Percentiles rank a stretch among this genome's conserved stretches.
Conservation (phyloP, 441 rosid genomes). For the Capsella rubella region DNA sequence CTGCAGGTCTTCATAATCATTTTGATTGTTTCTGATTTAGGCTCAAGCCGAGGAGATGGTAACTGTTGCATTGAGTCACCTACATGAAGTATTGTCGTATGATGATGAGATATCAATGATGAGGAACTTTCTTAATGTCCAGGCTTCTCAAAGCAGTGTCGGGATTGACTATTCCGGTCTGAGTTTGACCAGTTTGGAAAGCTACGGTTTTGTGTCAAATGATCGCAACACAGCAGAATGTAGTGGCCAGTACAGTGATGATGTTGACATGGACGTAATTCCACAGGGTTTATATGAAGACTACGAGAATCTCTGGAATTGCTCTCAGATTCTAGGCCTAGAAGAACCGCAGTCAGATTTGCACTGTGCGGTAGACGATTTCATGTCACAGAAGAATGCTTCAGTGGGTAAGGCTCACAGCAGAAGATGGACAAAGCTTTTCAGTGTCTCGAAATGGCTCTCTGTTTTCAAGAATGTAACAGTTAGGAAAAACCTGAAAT, state of each 20-base stretch:
- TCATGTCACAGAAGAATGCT: conserved; percentile 50
- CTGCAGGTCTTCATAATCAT: background rate
- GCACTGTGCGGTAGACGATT: conserved; percentile 62
- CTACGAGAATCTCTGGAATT: conserved; percentile 66
- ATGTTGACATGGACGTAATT: conserved; percentile 60
- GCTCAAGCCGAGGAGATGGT: conserved; percentile 75
- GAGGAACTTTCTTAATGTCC: conserved; percentile 52
- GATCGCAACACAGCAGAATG: conserved; percentile 60
- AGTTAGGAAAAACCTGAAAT: conserved; percentile 47
- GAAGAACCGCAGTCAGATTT: conserved; percentile 66
- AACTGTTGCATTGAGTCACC: conserved; percentile 67
- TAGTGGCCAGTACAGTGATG: conserved; percentile 59
- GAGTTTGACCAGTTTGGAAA: conserved; percentile 62
- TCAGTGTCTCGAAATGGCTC: conserved; percentile 83
- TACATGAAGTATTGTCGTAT: conserved; percentile 64
- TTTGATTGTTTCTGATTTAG: conserved; percentile 48
- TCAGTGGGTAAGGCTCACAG: conserved; percentile 45
- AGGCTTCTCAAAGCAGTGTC: conserved; percentile 51
- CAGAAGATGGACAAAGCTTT: conserved; percentile 88
- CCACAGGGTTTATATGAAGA: conserved; percentile 73
- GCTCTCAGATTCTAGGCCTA: conserved; percentile 47
- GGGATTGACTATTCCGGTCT: conserved; percentile 70
- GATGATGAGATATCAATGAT: conserved; percentile 66
- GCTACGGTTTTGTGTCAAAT: conserved; percentile 53
- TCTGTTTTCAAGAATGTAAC: conserved; percentile 65